phyloP scores from a whole-genome alignment of 441 rosid species.

The Corymbia citriodora region DNA sequence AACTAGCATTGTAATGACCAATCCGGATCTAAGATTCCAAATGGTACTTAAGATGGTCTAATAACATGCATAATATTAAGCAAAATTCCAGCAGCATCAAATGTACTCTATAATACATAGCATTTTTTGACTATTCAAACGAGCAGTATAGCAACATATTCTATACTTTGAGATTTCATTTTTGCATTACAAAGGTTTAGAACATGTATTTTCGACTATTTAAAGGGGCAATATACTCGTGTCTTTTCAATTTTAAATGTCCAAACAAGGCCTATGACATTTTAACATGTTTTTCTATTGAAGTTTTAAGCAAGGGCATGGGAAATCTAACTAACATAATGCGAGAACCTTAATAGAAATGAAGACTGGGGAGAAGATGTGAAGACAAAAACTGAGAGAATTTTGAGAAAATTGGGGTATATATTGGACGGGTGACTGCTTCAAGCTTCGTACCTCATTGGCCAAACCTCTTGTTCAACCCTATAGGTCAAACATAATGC shows the following conservation, averaged over 20 bases:
- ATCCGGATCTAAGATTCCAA: neutral
- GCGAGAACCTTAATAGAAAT: neutral
- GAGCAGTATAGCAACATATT: neutral
- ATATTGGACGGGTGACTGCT: neutral
- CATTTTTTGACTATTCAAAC: neutral
- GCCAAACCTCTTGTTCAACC: neutral
- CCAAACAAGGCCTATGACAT: neutral
- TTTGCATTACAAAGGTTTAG: neutral
- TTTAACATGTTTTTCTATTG: neutral
- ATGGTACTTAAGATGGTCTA: neutral
- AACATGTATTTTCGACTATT: neutral
- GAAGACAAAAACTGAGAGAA: neutral
- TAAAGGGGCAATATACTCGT: neutral
- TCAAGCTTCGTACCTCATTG: neutral
- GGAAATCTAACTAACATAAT: neutral
- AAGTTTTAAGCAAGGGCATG: neutral
- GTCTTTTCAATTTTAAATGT: neutral
- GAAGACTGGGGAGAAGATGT: neutral
- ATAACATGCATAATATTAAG: neutral
- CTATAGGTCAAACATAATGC: neutral
- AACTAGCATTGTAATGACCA: neutral
- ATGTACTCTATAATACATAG: neutral
- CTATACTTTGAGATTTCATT: neutral
- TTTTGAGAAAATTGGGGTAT: neutral
- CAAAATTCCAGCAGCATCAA: neutral